Percentiles rank a stretch among this genome's conserved stretches.
These are phyloP conservation scores for Elsinoe fawcettii DNA, from an alignment of 2,329 filamentous ascomycete genomes.

Conservation along the genomic window DNA sequence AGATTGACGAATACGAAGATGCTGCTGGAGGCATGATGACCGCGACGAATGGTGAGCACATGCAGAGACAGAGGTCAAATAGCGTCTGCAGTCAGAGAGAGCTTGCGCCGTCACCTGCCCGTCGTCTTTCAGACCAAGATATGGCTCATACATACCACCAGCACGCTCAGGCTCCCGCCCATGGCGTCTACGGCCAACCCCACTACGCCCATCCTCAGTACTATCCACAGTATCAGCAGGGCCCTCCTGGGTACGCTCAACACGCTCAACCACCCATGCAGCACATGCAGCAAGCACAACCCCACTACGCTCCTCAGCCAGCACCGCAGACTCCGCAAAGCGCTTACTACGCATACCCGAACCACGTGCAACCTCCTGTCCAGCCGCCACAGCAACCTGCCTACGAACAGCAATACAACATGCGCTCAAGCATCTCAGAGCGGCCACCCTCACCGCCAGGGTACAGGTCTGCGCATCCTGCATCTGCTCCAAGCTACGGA, in stretches of 20 bases:
- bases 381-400: slow-evolving; percentile 13
- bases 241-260: background rate
- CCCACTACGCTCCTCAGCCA: slow-evolving; percentile 5
- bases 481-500: background rate
- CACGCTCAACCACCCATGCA: slow-evolving; percentile 4
- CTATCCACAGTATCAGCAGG: slow-evolving; percentile 1
- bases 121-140: slow-evolving; percentile 40
- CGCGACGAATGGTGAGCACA: slow-evolving; percentile 23
- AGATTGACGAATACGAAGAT: slow-evolving; percentile 59
- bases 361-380: background rate
- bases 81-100: slow-evolving; percentile 32
- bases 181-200: slow-evolving; percentile 24
- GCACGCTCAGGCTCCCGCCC: slow-evolving; percentile 20
- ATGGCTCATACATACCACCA: slow-evolving; percentile 35
- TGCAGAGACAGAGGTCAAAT: slow-evolving; percentile 31
- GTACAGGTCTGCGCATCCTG: background rate
- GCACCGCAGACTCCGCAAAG: background rate
- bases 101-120: slow-evolving; percentile 22
- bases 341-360: background rate
- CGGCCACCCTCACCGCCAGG: background rate
- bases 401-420: slow-evolving; percentile 11
- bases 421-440: slow-evolving; percentile 7
- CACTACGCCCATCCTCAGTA: slow-evolving; percentile 27
- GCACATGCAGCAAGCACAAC: slow-evolving; percentile 10
- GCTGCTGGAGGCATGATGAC: slow-evolving; percentile 29